A percentile compares a stretch with the other conserved stretches of the same genome.
Evolutionary conservation across 176 grass and related monocot genomes (phyloP).

Genomic region (Triticum dicoccoides): DNA sequence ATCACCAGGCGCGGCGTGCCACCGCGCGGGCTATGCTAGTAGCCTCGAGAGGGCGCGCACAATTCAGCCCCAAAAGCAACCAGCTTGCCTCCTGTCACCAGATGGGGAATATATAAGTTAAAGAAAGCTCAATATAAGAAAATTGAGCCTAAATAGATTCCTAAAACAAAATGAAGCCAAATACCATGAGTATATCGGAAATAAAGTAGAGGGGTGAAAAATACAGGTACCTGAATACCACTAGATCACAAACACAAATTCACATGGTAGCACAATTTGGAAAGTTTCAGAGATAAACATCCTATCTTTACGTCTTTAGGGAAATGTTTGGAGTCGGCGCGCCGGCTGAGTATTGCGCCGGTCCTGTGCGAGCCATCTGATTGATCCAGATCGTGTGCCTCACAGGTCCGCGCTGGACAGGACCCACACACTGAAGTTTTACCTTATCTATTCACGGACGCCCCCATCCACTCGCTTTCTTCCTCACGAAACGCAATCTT

Average conservation of each 20-base stretch:
- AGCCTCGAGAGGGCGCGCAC: constrained; percentile 50
- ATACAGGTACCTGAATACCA: background rate
- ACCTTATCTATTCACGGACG: too few relatives aligned
- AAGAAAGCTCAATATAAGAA: background rate
- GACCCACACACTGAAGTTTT: too few relatives aligned
- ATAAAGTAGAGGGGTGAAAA: background rate
- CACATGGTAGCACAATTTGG: background rate
- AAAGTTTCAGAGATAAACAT: background rate
- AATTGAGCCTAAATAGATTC: background rate
- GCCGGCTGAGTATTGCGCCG: too few relatives aligned
- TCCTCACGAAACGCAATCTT: too few relatives aligned
- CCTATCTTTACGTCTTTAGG: too few relatives aligned
- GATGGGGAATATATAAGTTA: constrained; percentile 1
- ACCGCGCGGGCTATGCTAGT: background rate
- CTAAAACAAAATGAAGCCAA: background rate
- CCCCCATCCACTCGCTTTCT: too few relatives aligned
- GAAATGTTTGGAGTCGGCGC: too few relatives aligned
- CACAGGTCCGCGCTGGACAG: too few relatives aligned
- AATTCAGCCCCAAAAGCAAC: constrained; percentile 74
- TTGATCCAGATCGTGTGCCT: too few relatives aligned
- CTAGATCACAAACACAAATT: background rate
- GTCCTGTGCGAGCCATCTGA: too few relatives aligned
- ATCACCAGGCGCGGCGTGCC: too few relatives aligned
- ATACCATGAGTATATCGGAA: background rate
- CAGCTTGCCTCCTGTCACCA: constrained; percentile 68